Percentiles rank a stretch among this genome's conserved stretches.
phyloP scores from a whole-genome alignment of 305 asterid genomes.

The Fraxinus nigra region DNA sequence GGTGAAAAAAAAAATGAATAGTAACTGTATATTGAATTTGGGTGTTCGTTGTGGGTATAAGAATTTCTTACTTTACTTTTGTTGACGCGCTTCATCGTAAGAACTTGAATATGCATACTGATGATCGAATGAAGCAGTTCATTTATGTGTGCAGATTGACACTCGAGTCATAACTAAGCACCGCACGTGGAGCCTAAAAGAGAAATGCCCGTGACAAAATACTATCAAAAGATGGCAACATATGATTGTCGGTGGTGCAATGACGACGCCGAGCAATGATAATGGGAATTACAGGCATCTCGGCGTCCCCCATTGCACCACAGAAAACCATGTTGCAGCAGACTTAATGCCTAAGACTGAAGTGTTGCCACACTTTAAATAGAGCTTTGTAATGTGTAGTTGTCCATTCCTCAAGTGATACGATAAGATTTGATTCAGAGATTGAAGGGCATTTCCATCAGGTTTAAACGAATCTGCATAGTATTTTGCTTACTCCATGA shows the following conservation, averaged over 20 bases:
- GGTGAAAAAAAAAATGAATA: too few relatives aligned
- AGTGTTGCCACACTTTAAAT: constrained; percentile 13
- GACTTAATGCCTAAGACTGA: constrained; percentile 10
- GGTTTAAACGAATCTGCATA: constrained; percentile 1
- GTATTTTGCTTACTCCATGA: not conserved
- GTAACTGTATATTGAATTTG: too few relatives aligned
- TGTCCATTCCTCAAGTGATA: not conserved
- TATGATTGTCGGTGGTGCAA: constrained; percentile 41
- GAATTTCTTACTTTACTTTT: not conserved
- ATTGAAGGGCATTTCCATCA: not conserved
- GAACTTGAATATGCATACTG: not conserved
- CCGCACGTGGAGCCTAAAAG: not conserved
- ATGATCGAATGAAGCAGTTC: not conserved
- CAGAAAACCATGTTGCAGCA: constrained; percentile 28
- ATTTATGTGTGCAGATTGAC: not conserved
- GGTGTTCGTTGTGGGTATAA: too few relatives aligned
- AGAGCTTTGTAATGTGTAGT: not conserved
- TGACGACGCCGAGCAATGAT: constrained; percentile 32
- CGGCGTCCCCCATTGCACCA: constrained; percentile 51
- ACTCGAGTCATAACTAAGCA: not conserved
- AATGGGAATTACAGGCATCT: not conserved
- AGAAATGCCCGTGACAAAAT: not conserved
- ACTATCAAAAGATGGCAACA: constrained; percentile 24
- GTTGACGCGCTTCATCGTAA: not conserved
- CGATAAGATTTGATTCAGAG: constrained; percentile 14